Base-by-base conservation (phyloP, 345 rosid species). In the Pistacia integerrima region DNA sequence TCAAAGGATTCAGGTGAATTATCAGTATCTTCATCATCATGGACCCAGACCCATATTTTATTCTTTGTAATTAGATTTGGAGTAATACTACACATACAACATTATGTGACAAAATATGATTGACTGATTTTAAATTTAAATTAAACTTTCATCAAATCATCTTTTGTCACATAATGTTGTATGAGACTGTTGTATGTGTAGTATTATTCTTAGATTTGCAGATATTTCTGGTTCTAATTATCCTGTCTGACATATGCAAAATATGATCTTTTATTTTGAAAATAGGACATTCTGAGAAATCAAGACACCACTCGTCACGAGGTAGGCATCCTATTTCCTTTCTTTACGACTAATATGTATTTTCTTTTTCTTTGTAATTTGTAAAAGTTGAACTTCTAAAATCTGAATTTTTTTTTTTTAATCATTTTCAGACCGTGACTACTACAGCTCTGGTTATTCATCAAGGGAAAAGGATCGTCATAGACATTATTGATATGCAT, bases 271-370 rank as follows among this genome's bases (percentile, higher is more conserved):
- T 59, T 69, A 33, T 22, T 18, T 48, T 51, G 17, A 1, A 38
- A 78, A 57, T 78, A 79, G 86, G 93, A 6, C 84, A 84, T 79
- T 82, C 88, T 8, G 92, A 92, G 72, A 92, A 83, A 83, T 84
- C 93, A 60, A 88, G 95, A 78, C 93, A 84, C 79, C 97, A 87
- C 73, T 88, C 95, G 33, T 81, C 98, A 41, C 90, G 94, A 1
- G 97, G 91, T 88, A 82, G 20, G 69, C 46, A 48, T 36, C 56
- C 56, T 30, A 51, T 58, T 64, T 75, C 68, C 63, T 28, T 1
- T 4, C 28, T 14, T 20, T 25, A 4, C 16, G 12, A 46, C 71
- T 58, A 13, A 25, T 44, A 41, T 8, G 8, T 0, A 41, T 13
- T 65, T 69, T 7, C 63, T 22, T 54, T 61, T 44, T n/a, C 54